Evolutionary conservation across 768 basidiomycete genomes (phyloP).

Genomic region (Lactarius trivialis): DNA sequence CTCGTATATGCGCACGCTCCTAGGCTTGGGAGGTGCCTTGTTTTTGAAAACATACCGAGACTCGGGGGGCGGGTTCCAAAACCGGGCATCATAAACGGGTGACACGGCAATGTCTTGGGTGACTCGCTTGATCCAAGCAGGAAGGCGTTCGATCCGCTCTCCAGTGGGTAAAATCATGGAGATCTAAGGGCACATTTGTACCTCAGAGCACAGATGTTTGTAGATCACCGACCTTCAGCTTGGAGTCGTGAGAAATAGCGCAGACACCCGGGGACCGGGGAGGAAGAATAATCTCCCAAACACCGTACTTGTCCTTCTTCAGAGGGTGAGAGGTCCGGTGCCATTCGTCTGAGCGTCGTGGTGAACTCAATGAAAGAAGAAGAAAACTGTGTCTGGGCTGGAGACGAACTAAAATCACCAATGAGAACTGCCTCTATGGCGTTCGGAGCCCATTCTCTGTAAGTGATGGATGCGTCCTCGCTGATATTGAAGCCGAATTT

Average conservation of each 20-base stretch:
- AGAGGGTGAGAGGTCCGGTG: slow-evolving; percentile 78
- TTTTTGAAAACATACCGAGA: slow-evolving; percentile 81
- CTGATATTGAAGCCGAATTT: slow-evolving; percentile 73
- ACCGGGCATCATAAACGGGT: slow-evolving; percentile 91
- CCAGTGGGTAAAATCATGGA: slow-evolving; percentile 82
- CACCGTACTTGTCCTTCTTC: slow-evolving; percentile 76
- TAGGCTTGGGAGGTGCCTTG: slow-evolving; percentile 57
- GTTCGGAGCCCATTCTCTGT: slow-evolving; percentile 96
- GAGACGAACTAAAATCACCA: slow-evolving; percentile 90
- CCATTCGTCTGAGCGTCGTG: slow-evolving; percentile 65
- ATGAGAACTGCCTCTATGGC: slow-evolving; percentile 76
- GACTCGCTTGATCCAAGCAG: slow-evolving; percentile 91
- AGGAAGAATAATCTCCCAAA: slow-evolving; percentile 82
- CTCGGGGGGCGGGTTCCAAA: slow-evolving; percentile 88
- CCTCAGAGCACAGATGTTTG: background rate
- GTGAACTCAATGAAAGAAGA: slow-evolving; percentile 1
- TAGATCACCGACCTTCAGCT: slow-evolving; percentile 59
- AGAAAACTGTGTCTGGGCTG: background rate
- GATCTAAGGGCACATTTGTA: slow-evolving; percentile 46
- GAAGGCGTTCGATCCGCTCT: slow-evolving; percentile 82
- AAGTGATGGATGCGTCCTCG: slow-evolving; percentile 60
- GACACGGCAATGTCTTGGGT: slow-evolving; percentile 90
- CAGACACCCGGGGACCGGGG: slow-evolving; percentile 60
- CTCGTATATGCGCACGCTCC: slow-evolving; percentile 81
- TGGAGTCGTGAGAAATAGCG: slow-evolving; percentile 90